Evolutionary conservation across 495 filamentous ascomycete species (phyloP).

Genomic region (Trichoderma asperelloides): DNA sequence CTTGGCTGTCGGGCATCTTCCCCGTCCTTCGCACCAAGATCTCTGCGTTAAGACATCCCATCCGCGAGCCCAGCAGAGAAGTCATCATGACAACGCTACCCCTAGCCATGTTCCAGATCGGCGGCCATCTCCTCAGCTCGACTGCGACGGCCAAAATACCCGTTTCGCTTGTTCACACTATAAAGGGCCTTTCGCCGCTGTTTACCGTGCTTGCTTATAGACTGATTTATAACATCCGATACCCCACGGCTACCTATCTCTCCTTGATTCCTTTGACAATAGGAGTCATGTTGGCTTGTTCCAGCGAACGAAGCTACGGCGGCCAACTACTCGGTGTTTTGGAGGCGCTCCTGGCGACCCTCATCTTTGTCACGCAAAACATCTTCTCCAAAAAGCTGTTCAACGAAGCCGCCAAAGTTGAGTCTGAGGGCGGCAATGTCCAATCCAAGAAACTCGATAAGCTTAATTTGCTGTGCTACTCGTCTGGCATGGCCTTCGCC

Average conservation of each 20-base stretch:
- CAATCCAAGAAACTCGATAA: constrained; percentile 80
- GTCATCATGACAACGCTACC: constrained; percentile 83
- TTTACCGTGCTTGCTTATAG: constrained; percentile 95
- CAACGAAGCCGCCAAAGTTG: constrained; percentile 79
- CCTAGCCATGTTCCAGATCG: constrained; percentile 84
- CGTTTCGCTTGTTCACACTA: constrained; percentile 94
- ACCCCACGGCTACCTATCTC: constrained; percentile 80
- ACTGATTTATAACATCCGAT: constrained; percentile 76
- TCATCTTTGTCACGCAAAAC: constrained; percentile 97
- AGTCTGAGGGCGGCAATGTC: constrained; percentile 50
- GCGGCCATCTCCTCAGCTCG: constrained; percentile 85
- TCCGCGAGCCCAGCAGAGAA: constrained; percentile 71
- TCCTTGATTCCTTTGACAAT: constrained; percentile 86
- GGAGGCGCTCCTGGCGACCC: constrained; percentile 74
- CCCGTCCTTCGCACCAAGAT: constrained; percentile 57
- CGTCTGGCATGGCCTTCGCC: constrained; percentile 81
- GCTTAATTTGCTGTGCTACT: constrained; percentile 94
- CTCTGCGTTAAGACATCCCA: constrained; percentile 71
- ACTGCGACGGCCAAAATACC: constrained; percentile 91
- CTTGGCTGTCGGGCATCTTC: constrained; percentile 60
- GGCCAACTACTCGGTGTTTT: constrained; percentile 83
- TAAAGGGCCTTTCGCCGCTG: constrained; percentile 96
- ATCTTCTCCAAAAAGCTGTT: constrained; percentile 99
- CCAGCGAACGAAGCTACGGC: constrained; percentile 58
- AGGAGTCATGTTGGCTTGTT: constrained; percentile 92